Conservation (phyloP, 768 basidiomycete genomes). For the Naematelia aurantialba region DNA sequence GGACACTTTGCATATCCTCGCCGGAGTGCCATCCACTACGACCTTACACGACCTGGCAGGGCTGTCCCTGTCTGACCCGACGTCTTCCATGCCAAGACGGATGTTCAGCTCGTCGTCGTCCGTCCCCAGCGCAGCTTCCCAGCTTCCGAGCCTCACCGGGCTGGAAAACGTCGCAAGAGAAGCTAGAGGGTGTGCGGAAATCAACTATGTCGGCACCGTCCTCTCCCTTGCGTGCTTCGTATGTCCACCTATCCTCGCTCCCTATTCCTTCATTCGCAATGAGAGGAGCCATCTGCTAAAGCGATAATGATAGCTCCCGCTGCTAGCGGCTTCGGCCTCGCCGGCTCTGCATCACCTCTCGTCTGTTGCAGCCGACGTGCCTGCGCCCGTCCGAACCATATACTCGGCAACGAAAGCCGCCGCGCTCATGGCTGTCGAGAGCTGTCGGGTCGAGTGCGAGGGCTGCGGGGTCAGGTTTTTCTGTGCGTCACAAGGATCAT, state of each 20-base stretch:
- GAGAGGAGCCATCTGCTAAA: not conserved
- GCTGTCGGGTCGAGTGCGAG: constrained; percentile 41
- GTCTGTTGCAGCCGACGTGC: constrained; percentile 71
- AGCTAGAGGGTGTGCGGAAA: constrained; percentile 36
- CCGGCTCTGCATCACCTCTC: constrained; percentile 78
- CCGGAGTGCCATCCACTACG: constrained; percentile 76
- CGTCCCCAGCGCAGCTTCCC: not conserved
- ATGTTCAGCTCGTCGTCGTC: not conserved
- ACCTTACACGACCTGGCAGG: constrained; percentile 72
- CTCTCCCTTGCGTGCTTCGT: constrained; percentile 45
- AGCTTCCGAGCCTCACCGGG: constrained; percentile 55
- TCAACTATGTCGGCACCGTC: constrained; percentile 46
- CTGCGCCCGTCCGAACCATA: constrained; percentile 77
- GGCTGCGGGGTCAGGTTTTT: constrained; percentile 47
- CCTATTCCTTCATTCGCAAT: constrained; percentile 60
- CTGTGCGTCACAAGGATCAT: constrained; percentile 24
- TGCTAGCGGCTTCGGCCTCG: constrained; percentile 59
- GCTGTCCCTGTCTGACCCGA: not conserved
- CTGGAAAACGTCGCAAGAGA: constrained; percentile 60
- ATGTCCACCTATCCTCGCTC: constrained; percentile 9
- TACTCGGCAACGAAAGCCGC: constrained; percentile 83
- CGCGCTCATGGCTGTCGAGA: constrained; percentile 42
- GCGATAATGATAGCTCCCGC: constrained; percentile 61
- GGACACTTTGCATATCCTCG: constrained; percentile 75
- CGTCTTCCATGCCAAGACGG: not conserved